These are phyloP conservation scores for Neurospora sp. DNA, from an alignment of 495 filamentous ascomycete genomes.

Conservation along the genomic window DNA sequence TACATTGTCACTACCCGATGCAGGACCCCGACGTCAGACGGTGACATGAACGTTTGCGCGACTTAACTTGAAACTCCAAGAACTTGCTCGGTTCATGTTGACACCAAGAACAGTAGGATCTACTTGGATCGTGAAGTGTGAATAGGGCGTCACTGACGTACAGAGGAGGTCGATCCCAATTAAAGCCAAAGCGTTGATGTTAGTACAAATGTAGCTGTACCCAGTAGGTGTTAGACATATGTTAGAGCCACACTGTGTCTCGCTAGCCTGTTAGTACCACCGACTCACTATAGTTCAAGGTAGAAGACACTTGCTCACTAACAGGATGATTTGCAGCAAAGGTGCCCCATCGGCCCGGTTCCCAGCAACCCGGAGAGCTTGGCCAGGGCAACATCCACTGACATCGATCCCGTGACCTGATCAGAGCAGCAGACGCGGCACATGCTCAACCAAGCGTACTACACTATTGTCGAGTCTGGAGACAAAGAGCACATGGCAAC, in stretches of 20 bases:
- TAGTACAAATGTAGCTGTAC: neutral
- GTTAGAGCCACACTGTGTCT: neutral
- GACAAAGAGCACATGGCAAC: neutral
- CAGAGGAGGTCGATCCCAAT: neutral
- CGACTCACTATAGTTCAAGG: neutral
- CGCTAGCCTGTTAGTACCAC: neutral
- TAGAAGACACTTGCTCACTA: neutral
- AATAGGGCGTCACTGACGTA: neutral
- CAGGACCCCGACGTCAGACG: neutral
- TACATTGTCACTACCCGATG: neutral
- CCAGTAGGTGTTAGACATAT: neutral
- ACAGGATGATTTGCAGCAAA: neutral
- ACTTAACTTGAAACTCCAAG: neutral
- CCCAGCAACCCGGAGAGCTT: neutral
- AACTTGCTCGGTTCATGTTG: neutral
- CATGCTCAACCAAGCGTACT: neutral
- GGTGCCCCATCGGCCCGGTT: neutral
- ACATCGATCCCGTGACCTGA: neutral
- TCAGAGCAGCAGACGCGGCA: neutral
- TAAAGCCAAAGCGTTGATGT: neutral
- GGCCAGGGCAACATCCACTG: neutral
- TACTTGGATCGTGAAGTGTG: neutral
- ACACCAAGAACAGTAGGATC: neutral
- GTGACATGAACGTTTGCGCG: neutral
- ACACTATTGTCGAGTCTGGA: neutral